phyloP scores from a whole-genome alignment of 257 asterid species.

The Solanum ahanhuiri region DNA sequence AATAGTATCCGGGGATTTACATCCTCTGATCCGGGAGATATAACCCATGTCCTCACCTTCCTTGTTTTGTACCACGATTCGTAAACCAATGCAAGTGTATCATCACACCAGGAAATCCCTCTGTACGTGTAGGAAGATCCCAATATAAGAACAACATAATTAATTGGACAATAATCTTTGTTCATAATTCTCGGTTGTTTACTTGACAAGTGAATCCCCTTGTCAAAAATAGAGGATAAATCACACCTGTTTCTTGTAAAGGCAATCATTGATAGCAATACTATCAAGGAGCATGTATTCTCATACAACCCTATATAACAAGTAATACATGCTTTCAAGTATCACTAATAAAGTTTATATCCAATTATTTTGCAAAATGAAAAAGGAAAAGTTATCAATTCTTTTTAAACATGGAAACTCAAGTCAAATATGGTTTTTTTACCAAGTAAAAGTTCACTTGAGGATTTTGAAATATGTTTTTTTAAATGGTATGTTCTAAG shows the following conservation, averaged over 20 bases:
- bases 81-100: constrained; percentile 80
- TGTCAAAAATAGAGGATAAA: background rate
- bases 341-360: background rate
- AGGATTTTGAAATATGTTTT: background rate
- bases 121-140: constrained; percentile 28
- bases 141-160: background rate
- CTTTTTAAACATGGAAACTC: background rate
- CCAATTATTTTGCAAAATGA: background rate
- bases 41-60: constrained; percentile 63
- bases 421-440: background rate
- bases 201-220: background rate
- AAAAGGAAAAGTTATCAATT: background rate
- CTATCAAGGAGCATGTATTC: background rate
- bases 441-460: background rate
- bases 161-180: background rate
- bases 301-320: background rate
- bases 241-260: background rate
- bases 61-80: constrained; percentile 97
- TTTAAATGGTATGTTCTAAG: background rate
- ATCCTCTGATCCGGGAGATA: constrained; percentile 65
- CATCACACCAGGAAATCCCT: constrained; percentile 95
- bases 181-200: background rate
- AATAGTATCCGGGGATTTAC: constrained; percentile 64
- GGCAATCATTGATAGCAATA: background rate
- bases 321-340: background rate